Base-by-base conservation (phyloP, 1,284 basidiomycete genomes). In the Ustilago tritici region DNA sequence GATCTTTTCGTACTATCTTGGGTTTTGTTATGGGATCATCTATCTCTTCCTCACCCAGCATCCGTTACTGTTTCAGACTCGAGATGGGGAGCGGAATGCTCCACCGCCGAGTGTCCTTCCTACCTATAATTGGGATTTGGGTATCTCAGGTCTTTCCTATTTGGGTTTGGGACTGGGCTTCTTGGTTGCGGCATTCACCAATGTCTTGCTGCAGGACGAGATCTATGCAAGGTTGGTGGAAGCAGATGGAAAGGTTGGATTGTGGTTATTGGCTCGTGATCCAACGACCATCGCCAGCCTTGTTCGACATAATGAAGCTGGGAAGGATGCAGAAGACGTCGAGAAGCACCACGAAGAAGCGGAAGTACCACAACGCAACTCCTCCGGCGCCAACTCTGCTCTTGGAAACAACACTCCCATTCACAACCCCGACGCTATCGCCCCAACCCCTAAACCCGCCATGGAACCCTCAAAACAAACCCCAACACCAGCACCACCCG, bases 81-180 rank as follows among this genome's bases (percentile, higher is more conserved):
- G 80, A 0, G 46, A 58, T 2, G 62, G 46, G 11, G 66, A 69
- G n/a, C 75, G 83, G 17, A 87, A 88, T 15, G 85, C 83, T 0
- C 76, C 80, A 1, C 38, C 68, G 14, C 36, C 46, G 9, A 17
- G 41, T 1, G 35, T 47, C 14, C 70, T 88, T 12, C 88, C 88
- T 54, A 84, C 85, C 0, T 89, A 88, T 75, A 64, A 77, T 12
- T 89, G 88, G 88, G 70, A 81, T 0, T 75, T 83, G n/a, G 82
- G 80, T 2, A 85, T 85, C 0, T 61, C 87, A 0, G 85, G 87
- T 0, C 72, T 89, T 1, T 80, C 86, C 6, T 89, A 88, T 56
- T 28, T 88, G 15, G 87, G 88, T 1, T 68, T 88, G 12, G 88
- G 87, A 3, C 56, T 88, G 17, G 88, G 88, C 0, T 88, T 88